Base-by-base conservation (phyloP, 495 filamentous ascomycete species). In the Pyronema omphalodes region DNA sequence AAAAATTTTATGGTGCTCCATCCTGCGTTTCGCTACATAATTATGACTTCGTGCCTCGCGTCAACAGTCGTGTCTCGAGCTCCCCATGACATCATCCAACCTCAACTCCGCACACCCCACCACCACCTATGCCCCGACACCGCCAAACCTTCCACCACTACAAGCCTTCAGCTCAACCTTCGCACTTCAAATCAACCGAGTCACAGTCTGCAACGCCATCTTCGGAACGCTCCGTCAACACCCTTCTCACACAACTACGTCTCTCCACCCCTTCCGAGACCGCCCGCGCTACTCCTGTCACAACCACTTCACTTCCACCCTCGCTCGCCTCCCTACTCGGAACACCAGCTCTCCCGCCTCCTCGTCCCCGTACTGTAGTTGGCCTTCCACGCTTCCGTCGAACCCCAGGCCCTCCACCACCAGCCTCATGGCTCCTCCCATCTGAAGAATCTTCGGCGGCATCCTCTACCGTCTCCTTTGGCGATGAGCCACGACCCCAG, bases 391-490 rank as follows among this genome's bases (percentile, higher is more conserved):
- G 60, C 12, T 44, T 52, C 9, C 15, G 11, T 17, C 39, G 60
- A 12, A 53, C 53, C 9, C 60, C 61, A 0, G 61, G 61, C 1
- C 61, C 61, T 15, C 61, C 61, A 7, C 60, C 61, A 0, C 61
- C 61, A 9, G 60, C 54, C 11, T 63, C 61, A 51, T 63, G 61
- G 61, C 9, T 63, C 11, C 19, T 9, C 34, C 48, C 9, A 14
- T 12, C 7, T 33, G 12, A 12, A 15, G 6, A 9, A 37, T 17
- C 14, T 6, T 7, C 3, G 7, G 44, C 50, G 9, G 36, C 41
- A 35, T 14, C 41, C 9, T 37, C 15, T 6, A 51, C 37, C 46
- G 52, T 33, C 41, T 36, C 6, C 9, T 15, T 9, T 7, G 9
- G 9, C n/a, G 11, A 23, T 18, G 17, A 41, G 18, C 52, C 52